Evolutionary conservation across 441 rosid species (phyloP), one percentile per base, ranked within the genome.

Genomic region (Adansonia grandidieri): DNA sequence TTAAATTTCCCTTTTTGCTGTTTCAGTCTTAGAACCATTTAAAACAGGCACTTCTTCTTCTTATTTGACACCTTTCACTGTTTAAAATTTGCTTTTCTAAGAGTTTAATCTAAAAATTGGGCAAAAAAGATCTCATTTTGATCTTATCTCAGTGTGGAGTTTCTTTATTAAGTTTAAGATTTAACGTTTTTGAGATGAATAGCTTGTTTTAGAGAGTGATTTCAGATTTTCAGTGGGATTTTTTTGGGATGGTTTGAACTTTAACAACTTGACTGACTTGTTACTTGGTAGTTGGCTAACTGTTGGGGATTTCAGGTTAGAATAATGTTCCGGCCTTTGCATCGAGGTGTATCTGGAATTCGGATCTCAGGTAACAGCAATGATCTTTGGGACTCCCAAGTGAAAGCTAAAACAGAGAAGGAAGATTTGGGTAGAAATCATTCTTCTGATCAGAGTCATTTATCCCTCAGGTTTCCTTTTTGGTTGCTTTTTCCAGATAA

Each of bases 271-370:
- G 6, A 20, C 65, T 10, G 40, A 13, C 17, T 32, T 32, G 2
- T 32, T 32, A 28, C 45, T 22, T 22, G 65, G 24, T 28, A 13
- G 44, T 63, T 62, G 45, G 45, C 68, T 9, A 10, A 17, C 75
- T 78, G 65, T 79, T 78, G 82, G 83, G 9, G 62, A 62, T 90
- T 90, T 45, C 89, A 76, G 86, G 85, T 81, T 64, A 10, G 10
- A 50, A 84, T 79, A 75, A 95, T 92, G 97, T 84, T 97, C 65
- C 84, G 92, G 93, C 95, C 97, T 81, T 91, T 89, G 71, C 93
- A 83, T 73, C 89, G 98, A 79, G 97, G 97, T 74, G 82, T 78
- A 74, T 83, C 92, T 51, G 96, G 87, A 70, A 69, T 80, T 20
- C 88, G 98, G 89, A 88, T 87, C 88, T 87, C 96, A 5, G 92